Evolutionary conservation across 164 flowering plant genomes (phyloP).

Genomic region (Chimonanthus salicifolius): DNA sequence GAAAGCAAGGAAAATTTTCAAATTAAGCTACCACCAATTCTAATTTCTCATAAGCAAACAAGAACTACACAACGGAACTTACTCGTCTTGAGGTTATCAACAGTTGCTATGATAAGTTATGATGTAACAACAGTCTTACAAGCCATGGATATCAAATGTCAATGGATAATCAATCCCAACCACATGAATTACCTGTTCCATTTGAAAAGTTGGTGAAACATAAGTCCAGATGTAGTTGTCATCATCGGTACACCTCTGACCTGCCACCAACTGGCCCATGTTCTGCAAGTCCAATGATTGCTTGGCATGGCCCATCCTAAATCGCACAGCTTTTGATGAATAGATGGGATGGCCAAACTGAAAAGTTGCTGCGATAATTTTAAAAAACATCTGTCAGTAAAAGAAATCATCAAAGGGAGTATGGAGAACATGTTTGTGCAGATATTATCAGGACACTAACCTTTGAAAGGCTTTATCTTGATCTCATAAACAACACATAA

Average conservation of each 20-base stretch:
- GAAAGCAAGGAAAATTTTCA: too few species aligned
- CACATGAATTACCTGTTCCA: slow-evolving; percentile 33
- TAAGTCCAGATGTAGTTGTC: slow-evolving; percentile 37
- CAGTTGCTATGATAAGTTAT: not conserved
- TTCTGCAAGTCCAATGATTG: slow-evolving; percentile 8
- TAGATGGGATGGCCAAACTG: slow-evolving; percentile 46
- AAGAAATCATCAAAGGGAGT: not conserved
- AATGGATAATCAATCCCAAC: not conserved
- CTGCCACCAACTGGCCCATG: slow-evolving; percentile 10
- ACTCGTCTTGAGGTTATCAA: not conserved
- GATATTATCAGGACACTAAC: slow-evolving; percentile 24
- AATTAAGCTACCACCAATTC: too few species aligned
- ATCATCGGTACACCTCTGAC: slow-evolving; percentile 4
- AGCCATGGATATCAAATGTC: not conserved
- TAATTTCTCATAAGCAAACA: too few species aligned
- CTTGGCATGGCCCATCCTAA: slow-evolving; percentile 37
- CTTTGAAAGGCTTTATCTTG: slow-evolving; percentile 69
- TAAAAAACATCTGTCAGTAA: not conserved
- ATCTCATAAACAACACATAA: slow-evolving; percentile 67
- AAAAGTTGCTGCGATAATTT: slow-evolving; percentile 33
- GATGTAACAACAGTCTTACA: not conserved
- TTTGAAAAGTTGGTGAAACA: slow-evolving; percentile 38
- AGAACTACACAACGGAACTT: not conserved
- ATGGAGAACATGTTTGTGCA: not conserved
- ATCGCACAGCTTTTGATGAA: slow-evolving; percentile 44